A percentile compares a stretch with the other conserved stretches of the same genome.
These are phyloP conservation scores for Phytophthora tubulina DNA, from an alignment of 352 stramenopile genomes.

Conservation along the genomic window DNA sequence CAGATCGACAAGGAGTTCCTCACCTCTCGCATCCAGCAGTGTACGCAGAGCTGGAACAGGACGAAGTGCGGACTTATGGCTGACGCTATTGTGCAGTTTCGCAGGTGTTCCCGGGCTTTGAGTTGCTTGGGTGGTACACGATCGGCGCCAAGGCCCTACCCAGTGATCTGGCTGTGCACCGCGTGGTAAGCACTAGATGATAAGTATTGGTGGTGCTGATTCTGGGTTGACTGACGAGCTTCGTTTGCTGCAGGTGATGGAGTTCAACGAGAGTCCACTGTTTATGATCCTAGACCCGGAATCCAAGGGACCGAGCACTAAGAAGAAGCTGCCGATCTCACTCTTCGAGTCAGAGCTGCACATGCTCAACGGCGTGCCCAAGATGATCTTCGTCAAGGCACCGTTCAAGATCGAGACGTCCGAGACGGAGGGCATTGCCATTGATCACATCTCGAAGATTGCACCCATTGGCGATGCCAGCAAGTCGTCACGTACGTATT, in stretches of 20 bases:
- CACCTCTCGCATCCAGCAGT: slow-evolving; percentile 81
- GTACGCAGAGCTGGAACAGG: slow-evolving; percentile 42
- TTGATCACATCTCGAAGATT: slow-evolving; percentile 92
- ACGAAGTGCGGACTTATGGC: background rate
- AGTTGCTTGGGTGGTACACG: slow-evolving; percentile 92
- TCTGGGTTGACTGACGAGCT: slow-evolving; percentile 1
- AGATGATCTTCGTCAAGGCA: slow-evolving; percentile 91
- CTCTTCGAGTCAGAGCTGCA: slow-evolving; percentile 91
- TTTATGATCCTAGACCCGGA: slow-evolving; percentile 82
- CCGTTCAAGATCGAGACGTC: slow-evolving; percentile 91
- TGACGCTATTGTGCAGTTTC: slow-evolving; percentile 53
- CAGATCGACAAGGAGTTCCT: slow-evolving; percentile 89
- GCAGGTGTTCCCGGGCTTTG: slow-evolving; percentile 89
- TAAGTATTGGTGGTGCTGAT: background rate
- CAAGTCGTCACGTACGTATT: slow-evolving; percentile 74
- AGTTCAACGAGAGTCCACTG: slow-evolving; percentile 89
- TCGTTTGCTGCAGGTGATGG: slow-evolving; percentile 68
- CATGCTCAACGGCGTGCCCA: slow-evolving; percentile 83
- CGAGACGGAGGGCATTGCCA: slow-evolving; percentile 87
- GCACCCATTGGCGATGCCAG: slow-evolving; percentile 70
- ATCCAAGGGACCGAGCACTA: slow-evolving; percentile 67
- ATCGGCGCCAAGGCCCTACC: slow-evolving; percentile 74
- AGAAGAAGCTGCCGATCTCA: slow-evolving; percentile 90
- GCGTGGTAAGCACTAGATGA: slow-evolving; percentile 50
- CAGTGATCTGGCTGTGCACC: slow-evolving; percentile 82